Conservation (phyloP, 352 stramenopile genomes). For the Phytophthora sansomeana region DNA sequence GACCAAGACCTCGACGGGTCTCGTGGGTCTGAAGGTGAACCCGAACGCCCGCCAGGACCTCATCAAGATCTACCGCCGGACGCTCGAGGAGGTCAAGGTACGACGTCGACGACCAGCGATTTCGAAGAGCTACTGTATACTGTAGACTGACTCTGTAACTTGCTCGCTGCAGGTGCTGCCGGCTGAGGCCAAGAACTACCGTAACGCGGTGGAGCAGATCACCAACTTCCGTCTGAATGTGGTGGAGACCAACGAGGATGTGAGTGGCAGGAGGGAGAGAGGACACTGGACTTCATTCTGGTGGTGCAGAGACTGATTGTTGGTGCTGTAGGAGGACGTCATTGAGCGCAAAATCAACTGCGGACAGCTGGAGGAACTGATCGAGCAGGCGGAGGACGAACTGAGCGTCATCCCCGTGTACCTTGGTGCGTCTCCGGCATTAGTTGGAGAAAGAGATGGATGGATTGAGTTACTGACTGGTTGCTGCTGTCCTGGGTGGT, state of each 20-base stretch:
- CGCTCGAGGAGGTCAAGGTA: conserved; percentile 84
- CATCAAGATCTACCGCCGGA: conserved; percentile 87
- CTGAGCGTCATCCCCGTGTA: conserved; percentile 88
- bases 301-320: conserved; percentile 21
- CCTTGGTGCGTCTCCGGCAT: conserved; percentile 55
- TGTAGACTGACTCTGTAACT: conserved; percentile 10
- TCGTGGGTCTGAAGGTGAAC: conserved; percentile 88
- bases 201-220: conserved; percentile 83
- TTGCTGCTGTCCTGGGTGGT: conserved; percentile 1
- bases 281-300: conserved; percentile 5
- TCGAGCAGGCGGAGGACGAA: conserved; percentile 89
- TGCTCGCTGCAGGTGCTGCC: conserved; percentile 59
- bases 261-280: conserved; percentile 33
- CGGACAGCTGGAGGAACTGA: conserved; percentile 89
- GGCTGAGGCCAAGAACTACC: conserved; percentile 74
- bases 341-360: conserved; percentile 91
- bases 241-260: conserved; percentile 74
- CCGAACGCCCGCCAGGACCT: conserved; percentile 84
- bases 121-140: not conserved
- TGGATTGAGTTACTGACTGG: conserved; percentile 17
- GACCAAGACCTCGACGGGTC: conserved; percentile 88
- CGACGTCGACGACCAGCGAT: conserved; percentile 3
- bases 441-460: not conserved
- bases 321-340: conserved; percentile 58
- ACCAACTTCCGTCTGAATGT: conserved; percentile 88